Percentiles rank a stretch among this genome's conserved stretches.
These are phyloP conservation scores for Euptelea pleiosperma DNA, from an alignment of 164 flowering plant species.

Conservation along the genomic window DNA sequence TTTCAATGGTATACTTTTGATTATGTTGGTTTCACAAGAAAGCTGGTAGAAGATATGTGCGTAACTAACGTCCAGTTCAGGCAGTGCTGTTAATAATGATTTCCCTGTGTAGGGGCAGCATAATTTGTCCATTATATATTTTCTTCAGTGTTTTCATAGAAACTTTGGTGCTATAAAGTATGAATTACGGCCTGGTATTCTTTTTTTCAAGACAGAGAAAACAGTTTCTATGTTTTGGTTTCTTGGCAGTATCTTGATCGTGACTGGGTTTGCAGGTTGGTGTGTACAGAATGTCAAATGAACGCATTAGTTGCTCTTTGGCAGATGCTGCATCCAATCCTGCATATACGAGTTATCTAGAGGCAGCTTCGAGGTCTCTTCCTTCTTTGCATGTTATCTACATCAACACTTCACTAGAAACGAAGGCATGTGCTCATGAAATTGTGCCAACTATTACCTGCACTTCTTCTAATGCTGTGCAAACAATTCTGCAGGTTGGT, in stretches of 20 bases:
- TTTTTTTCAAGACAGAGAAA: no score
- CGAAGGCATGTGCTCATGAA: constrained; percentile 90
- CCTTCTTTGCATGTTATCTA: constrained; percentile 91
- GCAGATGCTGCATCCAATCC: constrained; percentile 92
- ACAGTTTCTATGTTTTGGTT: constrained; percentile 10
- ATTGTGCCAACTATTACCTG: constrained; percentile 96
- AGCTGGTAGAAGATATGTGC: no score
- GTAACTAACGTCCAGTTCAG: no score
- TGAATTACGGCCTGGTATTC: no score
- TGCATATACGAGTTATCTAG: constrained; percentile 72
- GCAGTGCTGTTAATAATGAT: no score
- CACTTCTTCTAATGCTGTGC: constrained; percentile 95
- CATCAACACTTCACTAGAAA: constrained; percentile 92
- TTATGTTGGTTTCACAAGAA: no score
- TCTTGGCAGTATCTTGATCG: constrained; percentile 6
- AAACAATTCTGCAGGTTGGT: constrained; percentile 85
- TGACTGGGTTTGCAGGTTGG: constrained; percentile 67
- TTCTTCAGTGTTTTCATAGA: no score
- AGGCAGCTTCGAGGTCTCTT: constrained; percentile 53
- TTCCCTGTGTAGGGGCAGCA: no score
- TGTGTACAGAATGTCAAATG: constrained; percentile 93
- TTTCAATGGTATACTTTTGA: no score
- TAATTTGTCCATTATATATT: no score
- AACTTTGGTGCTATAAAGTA: no score
- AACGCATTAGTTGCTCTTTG: constrained; percentile 92